Conservation (phyloP, 805 yeast species). For the Sugiyamaella smithiae region DNA sequence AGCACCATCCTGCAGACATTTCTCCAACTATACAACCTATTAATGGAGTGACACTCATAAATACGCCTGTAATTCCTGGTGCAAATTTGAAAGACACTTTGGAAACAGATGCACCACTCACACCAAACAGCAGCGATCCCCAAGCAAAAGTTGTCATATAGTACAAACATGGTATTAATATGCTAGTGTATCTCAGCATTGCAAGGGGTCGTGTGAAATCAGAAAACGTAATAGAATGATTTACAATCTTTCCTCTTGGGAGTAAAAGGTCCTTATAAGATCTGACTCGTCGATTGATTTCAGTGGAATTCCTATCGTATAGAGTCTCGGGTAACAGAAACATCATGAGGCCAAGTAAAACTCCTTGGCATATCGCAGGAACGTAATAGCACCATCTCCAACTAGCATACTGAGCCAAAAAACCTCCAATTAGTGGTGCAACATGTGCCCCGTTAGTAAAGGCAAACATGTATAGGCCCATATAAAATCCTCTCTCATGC, state of each 20-base stretch:
- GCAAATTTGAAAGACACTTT: neutral
- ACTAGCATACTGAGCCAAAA: constrained; percentile 52
- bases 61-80: constrained; percentile 7
- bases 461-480: constrained; percentile 48
- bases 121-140: constrained; percentile 7
- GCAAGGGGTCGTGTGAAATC: constrained; percentile 7
- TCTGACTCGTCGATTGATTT: neutral
- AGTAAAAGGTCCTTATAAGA: neutral
- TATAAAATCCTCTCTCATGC: constrained; percentile 43
- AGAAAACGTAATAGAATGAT: neutral
- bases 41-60: constrained; percentile 6
- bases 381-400: constrained; percentile 55
- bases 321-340: constrained; percentile 7
- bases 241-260: neutral
- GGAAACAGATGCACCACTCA: constrained; percentile 8
- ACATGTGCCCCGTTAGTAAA: constrained; percentile 48
- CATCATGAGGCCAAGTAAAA: neutral
- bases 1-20: constrained; percentile 8
- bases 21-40: constrained; percentile 10
- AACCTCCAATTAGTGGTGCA: constrained; percentile 53
- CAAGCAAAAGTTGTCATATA: constrained; percentile 10
- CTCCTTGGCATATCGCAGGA: constrained; percentile 8
- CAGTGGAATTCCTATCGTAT: neutral
- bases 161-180: constrained; percentile 6
- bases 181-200: constrained; percentile 3